Evolutionary conservation across 2,329 filamentous ascomycete genomes (phyloP), one percentile per base, ranked within the genome.

Genomic region (Fusarium subglutinans): DNA sequence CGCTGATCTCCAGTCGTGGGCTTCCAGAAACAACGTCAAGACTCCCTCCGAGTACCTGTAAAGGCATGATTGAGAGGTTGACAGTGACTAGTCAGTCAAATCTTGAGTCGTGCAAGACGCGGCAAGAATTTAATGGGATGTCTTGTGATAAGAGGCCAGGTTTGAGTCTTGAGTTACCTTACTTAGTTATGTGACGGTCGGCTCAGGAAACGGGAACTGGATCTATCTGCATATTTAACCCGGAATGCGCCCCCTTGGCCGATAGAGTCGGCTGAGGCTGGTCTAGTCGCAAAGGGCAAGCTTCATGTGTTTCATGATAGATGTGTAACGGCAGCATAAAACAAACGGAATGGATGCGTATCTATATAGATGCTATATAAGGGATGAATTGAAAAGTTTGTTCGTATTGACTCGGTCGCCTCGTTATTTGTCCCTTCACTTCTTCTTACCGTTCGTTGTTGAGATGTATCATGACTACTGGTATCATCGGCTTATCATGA

Each of bases 21-120:
- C 77, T 45, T 76, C 80, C 47, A 82, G 79, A 76, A 83, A 83
- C 77, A 82, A 82, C 63, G 80, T 82, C 64, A 77, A 76, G 54
- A 76, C 77, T 38, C 81, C 81, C 22, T 72, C 76, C 24, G 77
- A 81, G 73, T 80, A 80, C 61, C 69, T 81, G 58, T 75, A 66
- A 63, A 73, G 37, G 51, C 53, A 18, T n/a, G 24, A 13, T 8
- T 22, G 59, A 43, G 55, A 48, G 35, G 28, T 33, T 44, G 59
- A 58, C 26, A 22, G 24, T n/a, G 59, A 72, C 33, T 28, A 40
- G 48, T 28, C 37, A 17, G 45, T 28, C 37, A 17, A 45, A 47
- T 20, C 41, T 60, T 47, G 38, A 40, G 60, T 47, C 56, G 50
- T 53, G 48, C 43, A 35, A 45, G 41, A 37, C 26, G 45, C 30